Evolutionary conservation across 164 flowering plant species (phyloP).

Genomic region (Protea cynaroides): DNA sequence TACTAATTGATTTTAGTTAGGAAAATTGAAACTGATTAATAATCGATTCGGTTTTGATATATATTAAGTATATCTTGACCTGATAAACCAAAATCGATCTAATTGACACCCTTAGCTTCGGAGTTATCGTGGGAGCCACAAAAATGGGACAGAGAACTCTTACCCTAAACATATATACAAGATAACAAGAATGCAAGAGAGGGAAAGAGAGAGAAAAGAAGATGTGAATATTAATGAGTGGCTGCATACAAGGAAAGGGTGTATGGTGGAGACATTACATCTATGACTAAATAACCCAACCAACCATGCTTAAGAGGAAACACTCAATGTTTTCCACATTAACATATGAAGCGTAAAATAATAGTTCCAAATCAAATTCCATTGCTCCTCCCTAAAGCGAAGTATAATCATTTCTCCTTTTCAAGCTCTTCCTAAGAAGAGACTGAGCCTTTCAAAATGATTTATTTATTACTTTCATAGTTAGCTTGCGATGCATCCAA

Average conservation of each 20-base stretch:
- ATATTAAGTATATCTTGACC: no score
- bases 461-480: slow-evolving; percentile 39
- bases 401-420: slow-evolving; percentile 48
- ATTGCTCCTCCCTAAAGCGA: slow-evolving; percentile 80
- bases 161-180: no score
- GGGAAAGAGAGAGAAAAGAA: background rate
- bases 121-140: no score
- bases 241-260: background rate
- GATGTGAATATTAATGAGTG: background rate
- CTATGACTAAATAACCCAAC: slow-evolving; percentile 7
- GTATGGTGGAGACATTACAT: slow-evolving; percentile 10
- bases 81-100: no score
- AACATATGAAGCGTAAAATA: slow-evolving; percentile 4
- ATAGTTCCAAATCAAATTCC: slow-evolving; percentile 15
- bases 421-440: slow-evolving; percentile 1
- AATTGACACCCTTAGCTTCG: no score
- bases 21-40: no score
- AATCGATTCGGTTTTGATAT: no score
- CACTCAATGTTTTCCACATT: background rate
- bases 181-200: no score
- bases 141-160: no score
- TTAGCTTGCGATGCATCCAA: slow-evolving; percentile 63
- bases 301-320: background rate
- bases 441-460: slow-evolving; percentile 24
- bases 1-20: no score